Evolutionary conservation across 1,284 basidiomycete genomes (phyloP).

Genomic region (Cutaneotrichosporon sp.): DNA sequence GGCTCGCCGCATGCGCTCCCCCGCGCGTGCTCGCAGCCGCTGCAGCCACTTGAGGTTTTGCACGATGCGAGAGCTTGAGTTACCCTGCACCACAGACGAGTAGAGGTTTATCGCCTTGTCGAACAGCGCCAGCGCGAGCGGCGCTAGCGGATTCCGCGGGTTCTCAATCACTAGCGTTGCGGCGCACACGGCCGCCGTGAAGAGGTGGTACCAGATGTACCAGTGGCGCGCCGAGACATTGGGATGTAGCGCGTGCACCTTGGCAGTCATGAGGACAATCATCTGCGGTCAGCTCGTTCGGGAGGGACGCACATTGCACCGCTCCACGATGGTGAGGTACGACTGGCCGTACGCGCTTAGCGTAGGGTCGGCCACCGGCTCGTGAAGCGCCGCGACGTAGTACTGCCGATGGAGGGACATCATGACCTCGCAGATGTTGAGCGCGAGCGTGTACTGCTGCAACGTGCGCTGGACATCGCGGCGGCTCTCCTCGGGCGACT

Average conservation of each 20-base stretch:
- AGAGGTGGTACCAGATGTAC: constrained; percentile 33
- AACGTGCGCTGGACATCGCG: constrained; percentile 27
- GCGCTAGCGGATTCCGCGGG: constrained; percentile 29
- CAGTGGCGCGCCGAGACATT: constrained; percentile 36
- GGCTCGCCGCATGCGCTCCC: constrained; percentile 8
- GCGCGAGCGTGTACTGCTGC: constrained; percentile 29
- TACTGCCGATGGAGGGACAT: constrained; percentile 33
- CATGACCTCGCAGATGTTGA: constrained; percentile 31
- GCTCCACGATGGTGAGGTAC: constrained; percentile 32
- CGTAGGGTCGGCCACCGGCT: constrained; percentile 24
- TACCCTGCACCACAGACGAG: constrained; percentile 24
- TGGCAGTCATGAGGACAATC: constrained; percentile 31
- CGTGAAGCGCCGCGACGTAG: constrained; percentile 31
- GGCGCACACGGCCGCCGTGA: constrained; percentile 37
- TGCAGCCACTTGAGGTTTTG: constrained; percentile 37
- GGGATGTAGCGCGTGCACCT: constrained; percentile 32
- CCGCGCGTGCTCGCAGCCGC: constrained; percentile 23
- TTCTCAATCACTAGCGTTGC: constrained; percentile 33
- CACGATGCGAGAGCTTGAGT: constrained; percentile 21
- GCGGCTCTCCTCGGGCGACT: constrained; percentile 21
- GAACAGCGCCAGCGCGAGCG: constrained; percentile 30
- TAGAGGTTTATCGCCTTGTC: constrained; percentile 31
- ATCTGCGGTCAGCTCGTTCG: constrained; percentile 22
- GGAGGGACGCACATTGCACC: constrained; percentile 26
- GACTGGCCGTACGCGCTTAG: constrained; percentile 25